Evolutionary conservation across 345 rosid species (phyloP), one percentile per base, ranked within the genome.

Genomic region (Euphorbia peplus): DNA sequence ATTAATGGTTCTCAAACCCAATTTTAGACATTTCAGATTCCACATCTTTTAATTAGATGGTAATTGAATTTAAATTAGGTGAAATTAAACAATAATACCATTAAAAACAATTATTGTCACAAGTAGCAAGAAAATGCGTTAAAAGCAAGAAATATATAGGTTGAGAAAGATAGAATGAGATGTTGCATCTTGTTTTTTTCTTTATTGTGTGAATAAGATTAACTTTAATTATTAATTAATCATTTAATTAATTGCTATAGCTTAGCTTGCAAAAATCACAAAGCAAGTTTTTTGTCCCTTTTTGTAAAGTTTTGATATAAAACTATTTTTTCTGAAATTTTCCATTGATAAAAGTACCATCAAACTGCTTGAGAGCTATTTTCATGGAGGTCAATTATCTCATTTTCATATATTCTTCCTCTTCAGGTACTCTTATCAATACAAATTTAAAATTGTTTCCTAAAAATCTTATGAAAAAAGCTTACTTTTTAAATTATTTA

Each of bases 221-320:
- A 28, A 15, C 5, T 4, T 24, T 15, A 54, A 46, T 47, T 55
- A 53, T 42, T 69, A 63, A 71, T 24, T 68, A 71, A 63, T 73
- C 48, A 69, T 68, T 41, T 30, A 66, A 47, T 57, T 32, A 21
- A 56, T 39, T 39, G 8, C 53, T 58, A 46, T 79, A 66, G 67
- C 81, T 78, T 80, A 61, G 82, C 80, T 84, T 80, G 80, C 88
- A 84, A 75, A 71, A 67, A 72, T 73, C 81, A 75, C 76, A 75
- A 79, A 54, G 26, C 63, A 59, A 16, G 29, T 4, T 56, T 46
- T 52, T 52, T 75, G 59, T 62, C 14, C 26, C 46, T 12, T 60
- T 22, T 6, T 19, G 11, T 48, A 15, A 46, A 21, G 0, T 29
- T 63, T 12, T 16, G 5, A 18, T 53, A 15, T 4, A 32, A 37